These are phyloP conservation scores for Colletotrichum graminicola DNA, from an alignment of 2,329 filamentous ascomycete genomes.

Conservation along the genomic window DNA sequence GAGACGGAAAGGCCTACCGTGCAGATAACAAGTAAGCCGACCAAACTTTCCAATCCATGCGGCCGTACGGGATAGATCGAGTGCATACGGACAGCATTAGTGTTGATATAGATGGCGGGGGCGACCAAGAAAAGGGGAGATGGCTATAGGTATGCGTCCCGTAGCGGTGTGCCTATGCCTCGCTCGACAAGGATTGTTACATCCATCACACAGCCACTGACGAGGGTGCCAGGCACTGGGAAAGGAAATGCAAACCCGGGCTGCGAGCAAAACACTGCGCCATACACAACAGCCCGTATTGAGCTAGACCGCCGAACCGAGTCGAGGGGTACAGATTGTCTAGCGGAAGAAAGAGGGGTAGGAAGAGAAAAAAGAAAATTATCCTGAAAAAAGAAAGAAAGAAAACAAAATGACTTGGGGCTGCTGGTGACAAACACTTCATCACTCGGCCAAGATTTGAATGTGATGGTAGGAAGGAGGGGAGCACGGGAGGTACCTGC, in stretches of 20 bases:
- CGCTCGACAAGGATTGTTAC: background rate
- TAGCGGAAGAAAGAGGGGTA: background rate
- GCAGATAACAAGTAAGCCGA: conserved; percentile 24
- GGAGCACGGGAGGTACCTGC: background rate
- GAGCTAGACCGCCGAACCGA: conserved; percentile 3
- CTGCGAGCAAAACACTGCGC: too few relatives aligned
- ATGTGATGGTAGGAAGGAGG: background rate
- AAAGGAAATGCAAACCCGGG: background rate
- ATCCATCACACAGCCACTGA: conserved; percentile 12
- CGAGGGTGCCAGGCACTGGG: background rate
- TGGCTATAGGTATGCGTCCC: background rate
- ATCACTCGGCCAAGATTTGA: background rate
- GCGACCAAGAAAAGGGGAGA: conserved; percentile 5
- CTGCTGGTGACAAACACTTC: background rate
- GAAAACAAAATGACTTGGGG: background rate
- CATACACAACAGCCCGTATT: background rate
- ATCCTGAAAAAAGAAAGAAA: background rate
- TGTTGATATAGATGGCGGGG: conserved; percentile 29
- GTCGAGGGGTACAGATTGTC: background rate
- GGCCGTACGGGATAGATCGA: conserved; percentile 35
- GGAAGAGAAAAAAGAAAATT: background rate
- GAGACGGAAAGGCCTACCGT: conserved; percentile 28
- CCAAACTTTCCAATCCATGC: conserved; percentile 10
- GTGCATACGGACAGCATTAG: conserved; percentile 37
- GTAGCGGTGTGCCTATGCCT: conserved; percentile 30